Evolutionary conservation across 257 asterid species (phyloP).

Genomic region (Solanum bulbocastanum): DNA sequence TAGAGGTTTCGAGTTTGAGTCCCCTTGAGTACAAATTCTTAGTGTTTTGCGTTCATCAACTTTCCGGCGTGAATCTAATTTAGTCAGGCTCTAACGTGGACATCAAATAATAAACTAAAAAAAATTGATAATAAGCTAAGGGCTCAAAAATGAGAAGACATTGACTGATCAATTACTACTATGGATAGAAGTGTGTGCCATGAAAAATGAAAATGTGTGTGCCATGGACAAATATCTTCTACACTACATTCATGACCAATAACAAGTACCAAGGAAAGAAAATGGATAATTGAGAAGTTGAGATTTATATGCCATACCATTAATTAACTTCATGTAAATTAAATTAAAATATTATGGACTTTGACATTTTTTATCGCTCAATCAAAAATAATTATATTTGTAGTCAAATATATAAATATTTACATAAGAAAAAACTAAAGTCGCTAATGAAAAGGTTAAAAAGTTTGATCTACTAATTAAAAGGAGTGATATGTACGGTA

Average conservation of each 20-base stretch:
- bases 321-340: background rate
- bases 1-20: no score
- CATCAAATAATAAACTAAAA: no score
- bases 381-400: no score
- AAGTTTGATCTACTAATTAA: background rate
- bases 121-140: background rate
- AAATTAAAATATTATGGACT: no score
- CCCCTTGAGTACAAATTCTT: fast-evolving
- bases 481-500: background rate
- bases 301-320: background rate
- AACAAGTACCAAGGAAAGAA: background rate
- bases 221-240: background rate
- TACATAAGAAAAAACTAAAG: background rate
- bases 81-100: fast-evolving
- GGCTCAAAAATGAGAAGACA: background rate
- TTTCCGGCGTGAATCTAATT: fast-evolving
- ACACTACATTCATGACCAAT: background rate
- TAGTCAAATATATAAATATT: no score
- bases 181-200: background rate
- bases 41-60: fast-evolving
- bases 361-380: no score
- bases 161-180: background rate
- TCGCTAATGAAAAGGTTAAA: background rate
- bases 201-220: background rate
- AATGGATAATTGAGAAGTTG: background rate